Percentiles rank a stretch among this genome's conserved stretches.
Conservation (phyloP, 176 grass and related monocot species). For the Carex pumila region DNA sequence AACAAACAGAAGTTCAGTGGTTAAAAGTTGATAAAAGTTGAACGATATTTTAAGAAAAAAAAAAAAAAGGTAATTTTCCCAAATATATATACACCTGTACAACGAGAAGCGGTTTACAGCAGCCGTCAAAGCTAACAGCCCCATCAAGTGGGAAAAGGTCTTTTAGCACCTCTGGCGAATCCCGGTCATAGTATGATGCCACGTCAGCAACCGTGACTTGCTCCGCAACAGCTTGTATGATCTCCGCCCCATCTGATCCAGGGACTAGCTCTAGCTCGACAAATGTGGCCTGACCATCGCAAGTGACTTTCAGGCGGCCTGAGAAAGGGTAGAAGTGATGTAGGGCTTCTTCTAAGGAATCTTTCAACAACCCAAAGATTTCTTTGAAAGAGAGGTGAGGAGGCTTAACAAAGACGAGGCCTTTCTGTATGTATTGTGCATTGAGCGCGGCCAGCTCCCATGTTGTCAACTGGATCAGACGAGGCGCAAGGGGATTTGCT, state of each 20-base stretch:
- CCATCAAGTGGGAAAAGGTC: slow-evolving; percentile 30
- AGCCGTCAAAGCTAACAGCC: slow-evolving; percentile 41
- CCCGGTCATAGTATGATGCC: background rate
- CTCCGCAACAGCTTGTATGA: slow-evolving; percentile 35
- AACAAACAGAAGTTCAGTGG: too few relatives aligned
- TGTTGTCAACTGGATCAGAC: background rate
- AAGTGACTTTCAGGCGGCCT: slow-evolving; percentile 28
- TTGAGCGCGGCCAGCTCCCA: slow-evolving; percentile 12
- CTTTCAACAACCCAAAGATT: slow-evolving; percentile 22
- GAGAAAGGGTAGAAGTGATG: slow-evolving; percentile 47
- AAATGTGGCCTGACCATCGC: background rate
- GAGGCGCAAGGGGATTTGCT: background rate
- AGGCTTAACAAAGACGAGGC: slow-evolving; percentile 37
- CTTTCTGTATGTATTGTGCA: slow-evolving; percentile 38
- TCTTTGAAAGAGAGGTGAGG: background rate
- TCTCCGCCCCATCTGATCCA: slow-evolving; percentile 35
- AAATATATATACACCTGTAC: slow-evolving; percentile 10
- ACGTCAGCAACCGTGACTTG: slow-evolving; percentile 25
- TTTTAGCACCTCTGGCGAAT: slow-evolving; percentile 26
- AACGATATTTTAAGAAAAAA: too few relatives aligned
- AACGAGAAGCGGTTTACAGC: slow-evolving; percentile 27
- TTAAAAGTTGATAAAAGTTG: too few relatives aligned
- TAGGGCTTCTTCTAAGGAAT: slow-evolving; percentile 35
- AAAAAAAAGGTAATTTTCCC: too few relatives aligned
- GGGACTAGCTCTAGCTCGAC: slow-evolving; percentile 34